A percentile compares a stretch with the other conserved stretches of the same genome.
Evolutionary conservation across 2,329 filamentous ascomycete genomes (phyloP).

Genomic region (Arthroderma sp.): DNA sequence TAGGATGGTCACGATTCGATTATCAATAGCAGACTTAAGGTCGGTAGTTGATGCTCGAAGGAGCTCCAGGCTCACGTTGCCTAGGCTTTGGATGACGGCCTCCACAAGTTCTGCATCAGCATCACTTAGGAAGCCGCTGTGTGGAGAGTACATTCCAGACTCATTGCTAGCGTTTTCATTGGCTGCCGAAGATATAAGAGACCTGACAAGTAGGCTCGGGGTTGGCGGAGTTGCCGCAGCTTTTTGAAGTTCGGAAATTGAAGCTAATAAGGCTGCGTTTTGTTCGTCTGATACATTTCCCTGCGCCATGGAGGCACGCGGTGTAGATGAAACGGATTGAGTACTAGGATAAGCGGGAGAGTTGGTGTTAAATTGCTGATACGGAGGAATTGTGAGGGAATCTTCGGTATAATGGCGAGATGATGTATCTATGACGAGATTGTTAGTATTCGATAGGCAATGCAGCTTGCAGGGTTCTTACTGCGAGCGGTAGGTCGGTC

Average conservation of each 20-base stretch:
- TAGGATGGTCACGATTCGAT: constrained; percentile 48
- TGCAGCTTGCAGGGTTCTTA: background rate
- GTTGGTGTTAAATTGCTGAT: background rate
- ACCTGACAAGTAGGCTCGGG: constrained; percentile 2
- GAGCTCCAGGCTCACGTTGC: constrained; percentile 40
- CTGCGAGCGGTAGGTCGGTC: background rate
- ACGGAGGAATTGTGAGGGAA: background rate
- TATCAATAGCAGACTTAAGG: constrained; percentile 39
- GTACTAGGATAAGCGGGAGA: background rate
- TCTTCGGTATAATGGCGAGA: constrained; percentile 17
- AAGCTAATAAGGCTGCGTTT: constrained; percentile 4
- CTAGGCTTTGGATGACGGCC: constrained; percentile 40
- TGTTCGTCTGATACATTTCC: background rate
- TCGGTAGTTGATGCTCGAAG: constrained; percentile 35
- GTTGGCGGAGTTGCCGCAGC: background rate
- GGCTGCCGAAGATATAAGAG: constrained; percentile 6
- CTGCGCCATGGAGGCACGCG: background rate
- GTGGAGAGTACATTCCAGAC: constrained; percentile 23
- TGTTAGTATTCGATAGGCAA: constrained; percentile 7
- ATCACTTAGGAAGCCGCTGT: constrained; percentile 33
- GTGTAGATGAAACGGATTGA: background rate
- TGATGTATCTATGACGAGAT: background rate
- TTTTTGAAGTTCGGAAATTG: background rate
- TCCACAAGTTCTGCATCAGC: constrained; percentile 48
- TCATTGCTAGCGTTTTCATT: background rate